phyloP scores from a whole-genome alignment of 75 land plant species.

The Azolla pinnata region DNA sequence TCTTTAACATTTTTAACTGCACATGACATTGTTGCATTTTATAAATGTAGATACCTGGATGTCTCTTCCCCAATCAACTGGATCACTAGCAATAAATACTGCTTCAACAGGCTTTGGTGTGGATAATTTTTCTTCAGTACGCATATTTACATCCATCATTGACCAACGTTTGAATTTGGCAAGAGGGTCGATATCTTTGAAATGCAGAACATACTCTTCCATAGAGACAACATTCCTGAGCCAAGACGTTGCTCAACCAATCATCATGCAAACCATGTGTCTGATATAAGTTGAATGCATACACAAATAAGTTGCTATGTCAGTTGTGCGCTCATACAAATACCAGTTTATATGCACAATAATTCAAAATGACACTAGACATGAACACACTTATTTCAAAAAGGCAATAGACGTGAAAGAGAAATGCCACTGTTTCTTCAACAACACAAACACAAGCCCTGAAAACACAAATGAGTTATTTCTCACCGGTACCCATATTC shows the following conservation, averaged over 20 bases:
- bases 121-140: slow-evolving; percentile 1
- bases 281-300: too few species aligned
- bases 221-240: slow-evolving; percentile 79
- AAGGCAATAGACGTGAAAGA: too few species aligned
- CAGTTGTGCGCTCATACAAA: too few species aligned
- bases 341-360: too few species aligned
- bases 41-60: slow-evolving; percentile 87
- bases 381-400: neutral
- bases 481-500: too few species aligned
- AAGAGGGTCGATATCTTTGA: slow-evolving; percentile 69
- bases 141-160: slow-evolving; percentile 1
- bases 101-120: slow-evolving; percentile 42
- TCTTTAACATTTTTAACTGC: neutral
- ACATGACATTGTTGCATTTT: too few species aligned
- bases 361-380: too few species aligned
- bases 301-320: too few species aligned
- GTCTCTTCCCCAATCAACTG: slow-evolving; percentile 97
- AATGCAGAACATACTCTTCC: slow-evolving; percentile 58
- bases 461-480: too few species aligned
- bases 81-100: slow-evolving; percentile 83
- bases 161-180: slow-evolving; percentile 58
- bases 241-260: slow-evolving; percentile 3
- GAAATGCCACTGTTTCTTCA: too few species aligned
- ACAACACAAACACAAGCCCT: too few species aligned
- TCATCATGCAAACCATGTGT: neutral